These are phyloP conservation scores for Claviceps arundinis DNA, from an alignment of 2,329 filamentous ascomycete species.

Conservation along the genomic window DNA sequence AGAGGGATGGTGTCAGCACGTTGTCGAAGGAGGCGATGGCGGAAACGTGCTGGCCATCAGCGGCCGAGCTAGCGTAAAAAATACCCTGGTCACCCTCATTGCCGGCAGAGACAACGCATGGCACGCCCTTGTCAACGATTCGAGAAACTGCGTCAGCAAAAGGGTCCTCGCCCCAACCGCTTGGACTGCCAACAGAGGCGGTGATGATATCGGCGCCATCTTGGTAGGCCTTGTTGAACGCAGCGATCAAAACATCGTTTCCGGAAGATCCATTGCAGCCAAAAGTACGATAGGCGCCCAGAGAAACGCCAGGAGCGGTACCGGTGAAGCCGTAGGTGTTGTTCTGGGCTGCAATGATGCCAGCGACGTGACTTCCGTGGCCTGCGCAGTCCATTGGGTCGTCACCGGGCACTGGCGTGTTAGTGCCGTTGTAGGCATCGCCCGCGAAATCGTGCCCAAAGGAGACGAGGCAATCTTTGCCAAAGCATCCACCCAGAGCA, in stretches of 20 bases:
- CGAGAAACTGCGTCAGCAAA: constrained; percentile 36
- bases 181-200: constrained; percentile 36
- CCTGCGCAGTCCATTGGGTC: constrained; percentile 44
- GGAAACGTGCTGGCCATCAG: constrained; percentile 32
- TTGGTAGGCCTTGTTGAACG: constrained; percentile 46
- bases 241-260: constrained; percentile 45
- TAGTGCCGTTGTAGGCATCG: constrained; percentile 32
- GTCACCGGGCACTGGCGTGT: constrained; percentile 28
- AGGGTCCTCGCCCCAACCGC: constrained; percentile 39
- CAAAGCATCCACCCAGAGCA: constrained; percentile 51
- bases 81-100: constrained; percentile 33
- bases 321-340: constrained; percentile 42
- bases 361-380: constrained; percentile 49
- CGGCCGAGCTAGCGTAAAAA: constrained; percentile 36
- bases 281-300: constrained; percentile 45
- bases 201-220: constrained; percentile 46
- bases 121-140: constrained; percentile 39
- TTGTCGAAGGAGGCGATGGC: constrained; percentile 40
- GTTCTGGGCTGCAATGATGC: constrained; percentile 46
- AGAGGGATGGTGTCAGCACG: constrained; percentile 26
- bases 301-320: constrained; percentile 39
- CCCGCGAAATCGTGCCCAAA: constrained; percentile 46
- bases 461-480: constrained; percentile 41
- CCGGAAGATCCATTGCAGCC: constrained; percentile 36
- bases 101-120: constrained; percentile 39